Evolutionary conservation across 2,329 filamentous ascomycete species (phyloP).

Genomic region (Monosporascus sp.): DNA sequence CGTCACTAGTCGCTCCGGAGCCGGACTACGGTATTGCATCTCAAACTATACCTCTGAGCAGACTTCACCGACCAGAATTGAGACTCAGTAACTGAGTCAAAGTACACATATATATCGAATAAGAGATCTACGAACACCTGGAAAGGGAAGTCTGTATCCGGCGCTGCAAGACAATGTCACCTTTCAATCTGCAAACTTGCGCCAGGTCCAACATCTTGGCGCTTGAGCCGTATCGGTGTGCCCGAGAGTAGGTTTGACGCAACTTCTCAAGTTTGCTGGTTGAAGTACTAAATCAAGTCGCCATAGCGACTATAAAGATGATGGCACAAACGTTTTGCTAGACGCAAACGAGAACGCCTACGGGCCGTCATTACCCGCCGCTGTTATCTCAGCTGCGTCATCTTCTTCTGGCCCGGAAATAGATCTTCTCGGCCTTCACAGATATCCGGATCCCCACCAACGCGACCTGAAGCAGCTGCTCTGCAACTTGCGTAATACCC

Average conservation of each 20-base stretch:
- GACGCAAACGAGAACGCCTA: constrained; percentile 98
- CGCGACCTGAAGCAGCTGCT: constrained; percentile 77
- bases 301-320: constrained; percentile 92
- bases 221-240: constrained; percentile 74
- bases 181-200: constrained; percentile 69
- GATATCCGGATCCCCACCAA: constrained; percentile 97
- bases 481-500: constrained; percentile 81
- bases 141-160: background rate
- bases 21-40: background rate
- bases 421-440: constrained; percentile 77
- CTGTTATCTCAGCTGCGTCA: constrained; percentile 39
- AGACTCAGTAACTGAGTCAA: background rate
- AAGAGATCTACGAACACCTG: constrained; percentile 1
- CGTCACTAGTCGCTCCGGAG: background rate
- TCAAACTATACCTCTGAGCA: background rate
- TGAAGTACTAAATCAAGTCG: constrained; percentile 24
- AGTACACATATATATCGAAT: background rate
- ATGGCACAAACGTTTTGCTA: constrained; percentile 90
- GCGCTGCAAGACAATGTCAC: constrained; percentile 38
- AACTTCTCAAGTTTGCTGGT: background rate
- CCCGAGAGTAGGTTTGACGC: constrained; percentile 61
- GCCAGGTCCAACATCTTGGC: constrained; percentile 72
- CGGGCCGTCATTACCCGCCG: constrained; percentile 66
- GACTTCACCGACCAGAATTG: background rate
- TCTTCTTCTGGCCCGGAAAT: constrained; percentile 47